These are phyloP conservation scores for Nakazawaea peltata DNA, from an alignment of 805 yeast genomes.

Conservation along the genomic window DNA sequence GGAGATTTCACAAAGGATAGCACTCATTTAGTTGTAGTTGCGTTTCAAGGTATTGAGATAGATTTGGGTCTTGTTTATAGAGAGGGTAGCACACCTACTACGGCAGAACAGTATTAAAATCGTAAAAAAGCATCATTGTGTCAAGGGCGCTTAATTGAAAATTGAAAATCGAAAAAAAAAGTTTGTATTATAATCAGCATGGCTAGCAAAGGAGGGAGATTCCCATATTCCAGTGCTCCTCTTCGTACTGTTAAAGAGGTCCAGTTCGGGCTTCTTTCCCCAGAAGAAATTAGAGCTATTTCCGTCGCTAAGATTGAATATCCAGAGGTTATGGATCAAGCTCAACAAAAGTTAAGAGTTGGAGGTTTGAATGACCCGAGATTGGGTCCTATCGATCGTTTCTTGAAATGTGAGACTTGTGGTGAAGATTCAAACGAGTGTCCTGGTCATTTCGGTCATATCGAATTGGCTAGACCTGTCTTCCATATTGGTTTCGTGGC, in stretches of 20 bases:
- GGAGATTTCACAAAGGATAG: no score
- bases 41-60: no score
- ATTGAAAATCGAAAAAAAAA: no score
- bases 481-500: slow-evolving; percentile 95
- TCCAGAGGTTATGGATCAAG: slow-evolving; percentile 99
- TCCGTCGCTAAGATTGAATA: slow-evolving; percentile 97
- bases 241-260: slow-evolving; percentile 96
- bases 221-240: slow-evolving; percentile 98
- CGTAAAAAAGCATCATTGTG: no score
- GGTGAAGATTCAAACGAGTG: slow-evolving; percentile 99
- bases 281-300: slow-evolving; percentile 95
- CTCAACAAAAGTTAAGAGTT: slow-evolving; percentile 88
- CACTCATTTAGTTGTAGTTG: slow-evolving; percentile 18
- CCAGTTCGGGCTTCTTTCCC: slow-evolving; percentile 95
- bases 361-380: slow-evolving; percentile 98
- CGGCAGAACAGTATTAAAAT: no score
- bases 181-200: slow-evolving; percentile 1
- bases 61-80: no score
- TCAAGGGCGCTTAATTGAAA: no score
- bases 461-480: slow-evolving; percentile 96
- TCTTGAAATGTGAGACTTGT: slow-evolving; percentile 97
- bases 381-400: slow-evolving; percentile 93
- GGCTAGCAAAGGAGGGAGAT: slow-evolving; percentile 19
- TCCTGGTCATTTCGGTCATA: slow-evolving; percentile 99
- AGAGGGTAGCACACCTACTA: no score